Conservation (phyloP, 805 yeast species). For the Sporopachydermia lactativora region DNA sequence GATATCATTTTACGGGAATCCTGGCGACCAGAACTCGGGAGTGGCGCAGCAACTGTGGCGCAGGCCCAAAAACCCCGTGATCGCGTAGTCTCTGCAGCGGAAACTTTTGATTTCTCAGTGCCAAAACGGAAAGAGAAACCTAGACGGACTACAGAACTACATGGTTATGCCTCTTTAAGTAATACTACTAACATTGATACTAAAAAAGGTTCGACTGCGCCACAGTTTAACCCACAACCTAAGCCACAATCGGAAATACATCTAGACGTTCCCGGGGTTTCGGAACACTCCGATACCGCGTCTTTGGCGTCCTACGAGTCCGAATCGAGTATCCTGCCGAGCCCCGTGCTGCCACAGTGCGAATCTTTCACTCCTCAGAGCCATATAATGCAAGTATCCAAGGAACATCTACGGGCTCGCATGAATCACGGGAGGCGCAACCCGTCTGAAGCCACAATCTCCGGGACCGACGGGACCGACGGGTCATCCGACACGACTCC, state of each 20-base stretch:
- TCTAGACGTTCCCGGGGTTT: background rate
- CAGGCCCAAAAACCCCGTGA: background rate
- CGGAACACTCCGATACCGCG: background rate
- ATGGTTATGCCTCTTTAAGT: too few species aligned
- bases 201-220: too few species aligned
- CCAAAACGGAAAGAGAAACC: too few species aligned
- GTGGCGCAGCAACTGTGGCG: too few species aligned
- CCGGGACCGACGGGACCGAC: too few species aligned
- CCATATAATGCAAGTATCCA: too few species aligned
- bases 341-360: background rate
- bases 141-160: too few species aligned
- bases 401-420: too few species aligned
- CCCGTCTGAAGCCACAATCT: background rate
- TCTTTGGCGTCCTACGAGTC: background rate
- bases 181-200: too few species aligned
- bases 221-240: too few species aligned
- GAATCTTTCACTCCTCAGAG: background rate
- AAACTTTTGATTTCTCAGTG: background rate
- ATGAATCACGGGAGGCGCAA: too few species aligned
- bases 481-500: conserved; percentile 1
- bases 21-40: background rate
- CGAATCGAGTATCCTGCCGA: conserved; percentile 1
- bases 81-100: background rate
- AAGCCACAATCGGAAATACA: too few species aligned
- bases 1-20: background rate